Base-by-base conservation (phyloP, 345 rosid species). In the Litchi chinensis region DNA sequence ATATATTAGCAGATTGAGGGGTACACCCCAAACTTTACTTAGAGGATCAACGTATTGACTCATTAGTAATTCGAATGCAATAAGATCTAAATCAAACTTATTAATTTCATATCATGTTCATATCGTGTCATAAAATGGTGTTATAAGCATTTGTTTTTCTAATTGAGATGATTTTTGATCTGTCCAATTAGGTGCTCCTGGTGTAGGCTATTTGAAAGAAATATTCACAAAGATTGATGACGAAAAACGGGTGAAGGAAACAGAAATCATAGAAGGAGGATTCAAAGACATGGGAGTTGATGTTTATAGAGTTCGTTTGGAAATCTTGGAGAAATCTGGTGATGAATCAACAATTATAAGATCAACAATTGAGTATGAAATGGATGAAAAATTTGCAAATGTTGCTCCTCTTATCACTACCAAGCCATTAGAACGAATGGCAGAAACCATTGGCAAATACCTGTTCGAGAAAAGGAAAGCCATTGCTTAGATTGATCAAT, bases 241-340 rank as follows among this genome's bases (percentile, higher is more conserved):
- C 41, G 85, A 83, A 19, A 77, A 73, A 21, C 83, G 85, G 1
- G 71, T 83, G 50, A 87, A 87, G 68, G 89, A 76, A 74, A 82
- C 84, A 6, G 87, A 86, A 76, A 4, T 19, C 0, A 43, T 85
- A 4, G 87, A 82, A 82, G 90, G 88, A 37, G 88, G 82, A 5
- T 24, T 22, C 71, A 79, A 18, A 63, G 86, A 19, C 13, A 63
- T 80, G 5, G 90, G 90, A 0, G 66, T 83, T 24, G 83, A 85
- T 70, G 3, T 10, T 21, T 19, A 19, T 22, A 77, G 71, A 8
- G 0, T 43, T 56, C 79, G 83, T 4, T 46, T 82, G 50, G 90
- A 87, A 64, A 82, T 85, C n/a, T n/a, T 77, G 13, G 87, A 87
- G 84, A 83, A 78, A 40, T 12, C 56, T 50, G 90, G 81, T 76